Conservation (phyloP, 352 stramenopile genomes). For the Stephanocyclus meneghinianus region DNA sequence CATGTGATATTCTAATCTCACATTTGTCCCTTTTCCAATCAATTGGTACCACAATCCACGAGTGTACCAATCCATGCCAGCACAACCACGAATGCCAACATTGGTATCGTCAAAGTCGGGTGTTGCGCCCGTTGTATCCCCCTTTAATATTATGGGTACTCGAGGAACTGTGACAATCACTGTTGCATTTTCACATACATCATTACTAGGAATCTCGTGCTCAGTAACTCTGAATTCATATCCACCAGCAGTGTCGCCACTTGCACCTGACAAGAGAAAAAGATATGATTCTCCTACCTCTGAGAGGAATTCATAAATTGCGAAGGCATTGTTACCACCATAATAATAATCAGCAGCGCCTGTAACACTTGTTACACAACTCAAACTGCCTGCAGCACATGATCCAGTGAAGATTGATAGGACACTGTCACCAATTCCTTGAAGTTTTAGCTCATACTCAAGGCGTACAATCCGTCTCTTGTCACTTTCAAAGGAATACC, state of each 20-base stretch:
- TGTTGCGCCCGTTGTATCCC: constrained; percentile 4
- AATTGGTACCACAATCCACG: constrained; percentile 16
- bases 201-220: constrained; percentile 11
- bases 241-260: background rate
- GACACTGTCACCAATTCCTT: constrained; percentile 11
- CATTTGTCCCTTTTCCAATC: background rate
- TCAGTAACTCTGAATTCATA: constrained; percentile 19
- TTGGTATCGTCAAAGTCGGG: constrained; percentile 14
- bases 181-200: constrained; percentile 8
- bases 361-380: constrained; percentile 6
- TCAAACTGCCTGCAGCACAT: background rate
- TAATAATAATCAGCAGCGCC: background rate
- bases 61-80: constrained; percentile 9
- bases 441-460: constrained; percentile 18
- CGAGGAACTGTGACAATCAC: background rate
- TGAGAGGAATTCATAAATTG: constrained; percentile 19
- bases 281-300: constrained; percentile 7
- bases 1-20: constrained; percentile 20
- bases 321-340: background rate
- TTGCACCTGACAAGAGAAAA: constrained; percentile 15
- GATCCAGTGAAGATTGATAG: constrained; percentile 18
- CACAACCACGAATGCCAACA: background rate
- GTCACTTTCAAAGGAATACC: constrained; percentile 26
- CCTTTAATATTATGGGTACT: background rate
- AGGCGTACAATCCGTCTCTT: constrained; percentile 1